Conservation (phyloP, 1,284 basidiomycete species). For the Thecaphora thlaspeos region DNA sequence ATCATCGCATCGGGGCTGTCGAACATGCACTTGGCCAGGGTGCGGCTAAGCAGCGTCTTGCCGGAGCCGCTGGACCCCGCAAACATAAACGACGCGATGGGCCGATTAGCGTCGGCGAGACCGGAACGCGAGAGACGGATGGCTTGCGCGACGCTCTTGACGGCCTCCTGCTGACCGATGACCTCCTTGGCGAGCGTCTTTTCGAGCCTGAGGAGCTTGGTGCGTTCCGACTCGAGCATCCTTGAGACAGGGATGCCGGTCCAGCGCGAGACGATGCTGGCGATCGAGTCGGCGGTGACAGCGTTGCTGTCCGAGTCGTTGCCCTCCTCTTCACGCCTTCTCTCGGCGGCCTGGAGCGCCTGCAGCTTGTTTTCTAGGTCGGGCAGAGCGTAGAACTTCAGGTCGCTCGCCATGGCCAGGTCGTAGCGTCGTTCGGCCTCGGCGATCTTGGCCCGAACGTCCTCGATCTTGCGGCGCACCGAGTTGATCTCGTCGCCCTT, state of each 20-base stretch:
- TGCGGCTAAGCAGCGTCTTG: slow-evolving; percentile 64
- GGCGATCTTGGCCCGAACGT: slow-evolving; percentile 86
- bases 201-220: slow-evolving; percentile 53
- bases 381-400: slow-evolving; percentile 89
- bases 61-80: slow-evolving; percentile 61
- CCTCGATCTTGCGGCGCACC: slow-evolving; percentile 81
- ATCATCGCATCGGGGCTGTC: slow-evolving; percentile 64
- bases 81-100: slow-evolving; percentile 63
- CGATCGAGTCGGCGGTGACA: slow-evolving; percentile 60
- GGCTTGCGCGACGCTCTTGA: slow-evolving; percentile 64
- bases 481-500: slow-evolving; percentile 81
- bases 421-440: slow-evolving; percentile 83
- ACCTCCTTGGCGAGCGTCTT: slow-evolving; percentile 56
- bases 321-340: slow-evolving; percentile 58
- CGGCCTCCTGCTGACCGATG: slow-evolving; percentile 65
- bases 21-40: slow-evolving; percentile 61
- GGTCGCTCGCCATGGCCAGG: slow-evolving; percentile 66
- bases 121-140: slow-evolving; percentile 65
- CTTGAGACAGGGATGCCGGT: slow-evolving; percentile 59
- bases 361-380: slow-evolving; percentile 74
- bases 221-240: slow-evolving; percentile 57
- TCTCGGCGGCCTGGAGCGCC: slow-evolving; percentile 62
- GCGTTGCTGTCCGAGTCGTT: slow-evolving; percentile 39
- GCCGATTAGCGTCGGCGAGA: slow-evolving; percentile 63
- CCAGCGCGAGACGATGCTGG: slow-evolving; percentile 64